Conservation (phyloP, 306 rosid genomes). For the Castanopsis chinensis region DNA sequence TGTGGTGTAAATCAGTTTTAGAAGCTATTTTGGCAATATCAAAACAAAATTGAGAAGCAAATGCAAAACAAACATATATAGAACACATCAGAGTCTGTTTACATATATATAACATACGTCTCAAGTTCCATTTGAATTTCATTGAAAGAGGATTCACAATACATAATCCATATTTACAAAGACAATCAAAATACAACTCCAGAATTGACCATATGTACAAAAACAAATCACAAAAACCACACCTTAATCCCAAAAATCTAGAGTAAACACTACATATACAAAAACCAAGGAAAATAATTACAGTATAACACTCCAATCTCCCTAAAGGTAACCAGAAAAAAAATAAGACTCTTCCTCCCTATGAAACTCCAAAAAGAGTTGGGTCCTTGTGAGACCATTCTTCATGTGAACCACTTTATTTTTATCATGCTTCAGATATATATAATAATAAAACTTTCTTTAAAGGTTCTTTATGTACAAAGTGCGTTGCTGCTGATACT, state of each 20-base stretch:
- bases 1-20: no score
- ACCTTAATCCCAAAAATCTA: no score
- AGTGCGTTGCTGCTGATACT: constrained; percentile 27
- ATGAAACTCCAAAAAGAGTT: constrained; percentile 29
- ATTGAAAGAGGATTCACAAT: constrained; percentile 19
- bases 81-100: neutral
- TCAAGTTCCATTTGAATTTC: constrained; percentile 29
- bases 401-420: constrained; percentile 28
- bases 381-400: constrained; percentile 21
- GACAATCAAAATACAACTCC: neutral
- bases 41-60: neutral
- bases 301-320: neutral
- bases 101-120: neutral
- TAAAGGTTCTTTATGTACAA: constrained; percentile 30
- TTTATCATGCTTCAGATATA: neutral
- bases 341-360: constrained; percentile 7
- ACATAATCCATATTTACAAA: constrained; percentile 41
- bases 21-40: no score
- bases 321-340: neutral
- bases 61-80: neutral
- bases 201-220: neutral
- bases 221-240: neutral
- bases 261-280: constrained; percentile 1
- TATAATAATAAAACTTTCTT: constrained; percentile 15
- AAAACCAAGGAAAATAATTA: neutral